Evolutionary conservation across 371 early-diverging fungal genomes (phyloP), one percentile per base, ranked within the genome.

Genomic region (Haplosporangium sp.): DNA sequence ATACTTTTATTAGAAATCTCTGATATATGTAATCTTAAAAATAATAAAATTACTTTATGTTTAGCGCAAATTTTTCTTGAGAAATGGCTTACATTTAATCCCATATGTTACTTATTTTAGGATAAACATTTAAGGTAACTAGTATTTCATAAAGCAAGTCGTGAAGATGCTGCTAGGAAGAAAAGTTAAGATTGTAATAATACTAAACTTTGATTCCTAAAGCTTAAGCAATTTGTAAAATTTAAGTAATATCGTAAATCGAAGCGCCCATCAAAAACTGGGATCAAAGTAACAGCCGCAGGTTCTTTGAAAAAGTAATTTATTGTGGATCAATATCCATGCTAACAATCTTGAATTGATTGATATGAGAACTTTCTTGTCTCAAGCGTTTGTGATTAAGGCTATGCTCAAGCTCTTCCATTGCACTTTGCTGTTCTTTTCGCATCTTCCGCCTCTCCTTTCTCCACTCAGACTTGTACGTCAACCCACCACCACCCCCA

Each of bases 391-490:
- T 77, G 35, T 77, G 73, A n/a, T 35, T 52, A 35, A 68, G 38
- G 5, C 61, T 76, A 35, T 65, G 70, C 9, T 76, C 77, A 53
- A 64, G 52, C n/a, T 67, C 72, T 10, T 72, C 77, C 62, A 77
- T 42, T 6, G 55, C 58, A 44, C 8, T 57, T 17, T 63, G 19
- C 57, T 73, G 78, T 17, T 74, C 74, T 42, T 45, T 66, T 17
- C 79, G 74, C 64, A 74, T 19, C 44, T 68, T 62, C 67, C 79
- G 71, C 65, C 79, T 57, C 34, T 74, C 74, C 13, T 59, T 73
- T 13, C 79, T 66, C 79, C 79, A 79, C 17, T 73, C 79, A 13
- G 67, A 56, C 55, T 67, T 67, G n/a, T 47, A 37, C 1, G 48
- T 11, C 50, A 48, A 13, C 4, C 11, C 63, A 5, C 45, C 61